Percentiles rank a stretch among this genome's conserved stretches.
phyloP scores from a whole-genome alignment of 2,329 filamentous ascomycete species.

The Cryphonectria japonica region DNA sequence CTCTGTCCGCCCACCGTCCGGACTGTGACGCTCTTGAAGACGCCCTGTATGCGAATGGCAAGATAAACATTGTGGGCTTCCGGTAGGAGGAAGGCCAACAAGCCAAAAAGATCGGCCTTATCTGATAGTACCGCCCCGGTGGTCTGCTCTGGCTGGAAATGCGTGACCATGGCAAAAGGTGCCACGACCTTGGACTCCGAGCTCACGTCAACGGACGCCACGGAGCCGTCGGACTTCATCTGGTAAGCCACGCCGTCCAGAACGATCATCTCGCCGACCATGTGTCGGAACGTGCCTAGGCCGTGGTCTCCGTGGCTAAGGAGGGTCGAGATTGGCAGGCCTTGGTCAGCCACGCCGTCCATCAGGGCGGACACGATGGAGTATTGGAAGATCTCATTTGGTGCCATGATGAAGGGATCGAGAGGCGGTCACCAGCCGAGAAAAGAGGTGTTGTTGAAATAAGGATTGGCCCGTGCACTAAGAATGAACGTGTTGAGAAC shows the following conservation, averaged over 20 bases:
- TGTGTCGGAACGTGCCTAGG: slow-evolving; percentile 41
- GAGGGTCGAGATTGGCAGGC: slow-evolving; percentile 37
- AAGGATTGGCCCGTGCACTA: slow-evolving; percentile 17
- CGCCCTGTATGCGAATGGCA: slow-evolving; percentile 38
- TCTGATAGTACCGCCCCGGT: slow-evolving; percentile 32
- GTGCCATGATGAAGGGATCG: slow-evolving; percentile 33
- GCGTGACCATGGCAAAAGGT: slow-evolving; percentile 41
- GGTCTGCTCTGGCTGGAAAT: slow-evolving; percentile 35
- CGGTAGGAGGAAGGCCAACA: slow-evolving; percentile 35
- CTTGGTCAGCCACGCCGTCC: slow-evolving; percentile 41
- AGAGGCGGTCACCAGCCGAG: not conserved
- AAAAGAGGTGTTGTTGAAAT: slow-evolving; percentile 1
- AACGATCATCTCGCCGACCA: slow-evolving; percentile 43
- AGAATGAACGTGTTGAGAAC: not conserved
- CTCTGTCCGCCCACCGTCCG: slow-evolving; percentile 40
- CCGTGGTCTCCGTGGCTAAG: slow-evolving; percentile 41
- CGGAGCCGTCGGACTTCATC: slow-evolving; percentile 42
- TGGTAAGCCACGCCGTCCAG: slow-evolving; percentile 40
- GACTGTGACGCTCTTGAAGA: slow-evolving; percentile 37
- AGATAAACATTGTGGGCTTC: slow-evolving; percentile 38
- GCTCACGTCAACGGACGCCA: slow-evolving; percentile 33
- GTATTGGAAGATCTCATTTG: slow-evolving; percentile 42
- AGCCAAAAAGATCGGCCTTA: slow-evolving; percentile 36
- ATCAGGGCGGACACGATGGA: slow-evolving; percentile 42
- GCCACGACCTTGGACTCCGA: slow-evolving; percentile 33